These are phyloP conservation scores for Suillus variegatus DNA, from an alignment of 768 basidiomycete species.

Conservation along the genomic window DNA sequence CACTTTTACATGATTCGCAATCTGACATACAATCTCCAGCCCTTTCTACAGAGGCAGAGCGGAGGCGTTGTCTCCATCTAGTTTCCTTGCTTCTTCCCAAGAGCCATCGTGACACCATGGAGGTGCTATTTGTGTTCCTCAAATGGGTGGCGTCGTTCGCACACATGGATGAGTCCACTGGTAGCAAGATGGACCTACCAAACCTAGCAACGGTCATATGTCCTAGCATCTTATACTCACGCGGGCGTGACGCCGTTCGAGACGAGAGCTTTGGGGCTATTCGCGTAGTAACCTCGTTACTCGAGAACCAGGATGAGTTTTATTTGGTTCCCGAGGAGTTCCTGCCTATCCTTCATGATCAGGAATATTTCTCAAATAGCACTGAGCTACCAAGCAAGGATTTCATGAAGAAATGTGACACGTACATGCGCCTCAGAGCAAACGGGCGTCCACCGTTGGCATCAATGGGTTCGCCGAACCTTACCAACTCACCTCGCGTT, in stretches of 20 bases:
- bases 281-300: slow-evolving; percentile 77
- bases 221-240: slow-evolving; percentile 95
- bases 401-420: slow-evolving; percentile 92
- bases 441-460: slow-evolving; percentile 48
- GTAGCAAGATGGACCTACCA: slow-evolving; percentile 96
- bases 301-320: slow-evolving; percentile 95
- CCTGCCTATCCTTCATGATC: slow-evolving; percentile 80
- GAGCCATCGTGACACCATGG: slow-evolving; percentile 94
- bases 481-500: slow-evolving; percentile 18
- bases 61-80: slow-evolving; percentile 82
- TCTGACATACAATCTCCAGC: slow-evolving; percentile 40
- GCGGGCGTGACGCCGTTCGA: slow-evolving; percentile 79
- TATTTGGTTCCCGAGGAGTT: slow-evolving; percentile 95
- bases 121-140: slow-evolving; percentile 96
- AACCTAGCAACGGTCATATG: slow-evolving; percentile 97
- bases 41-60: slow-evolving; percentile 73
- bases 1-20: slow-evolving; percentile 1
- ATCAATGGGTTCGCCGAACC: slow-evolving; percentile 29
- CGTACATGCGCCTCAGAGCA: slow-evolving; percentile 77
- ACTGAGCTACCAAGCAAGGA: slow-evolving; percentile 93
- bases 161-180: slow-evolving; percentile 95
- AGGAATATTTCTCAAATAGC: slow-evolving; percentile 87
- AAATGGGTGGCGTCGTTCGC: slow-evolving; percentile 99
- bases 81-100: slow-evolving; percentile 87
- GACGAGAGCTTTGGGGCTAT: slow-evolving; percentile 94